Evolutionary conservation across 139 green algal species (phyloP), one percentile per base, ranked within the genome.

Genomic region (Penium margaritaceum): DNA sequence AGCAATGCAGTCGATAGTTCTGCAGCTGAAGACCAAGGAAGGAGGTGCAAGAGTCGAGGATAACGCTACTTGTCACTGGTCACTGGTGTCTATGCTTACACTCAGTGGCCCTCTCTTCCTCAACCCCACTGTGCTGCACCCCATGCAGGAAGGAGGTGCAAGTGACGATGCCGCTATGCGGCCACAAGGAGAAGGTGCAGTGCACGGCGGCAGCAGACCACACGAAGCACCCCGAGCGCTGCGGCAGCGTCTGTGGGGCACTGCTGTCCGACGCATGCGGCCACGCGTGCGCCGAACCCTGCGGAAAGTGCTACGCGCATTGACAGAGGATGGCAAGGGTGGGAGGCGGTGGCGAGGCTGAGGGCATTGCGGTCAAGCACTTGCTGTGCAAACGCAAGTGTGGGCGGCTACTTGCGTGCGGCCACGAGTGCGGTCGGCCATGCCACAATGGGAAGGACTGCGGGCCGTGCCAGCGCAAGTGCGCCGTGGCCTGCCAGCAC

Each of bases 401-500:
- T 44, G 27, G 47, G 63, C 24, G 72, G 5, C 58, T 35, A 17
- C 72, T 77, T 21, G 19, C 41, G 19, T 79, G 72, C 35, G 72
- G 67, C 3, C 66, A 79, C 30, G 15, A 34, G 7, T 79, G 72
- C 43, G 12, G 9, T 1, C 17, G 34, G 24, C 15, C 51, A 9
- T 75, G 67, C 32, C 67, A 75, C 44, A 34, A 43, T 29, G 67
- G 58, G 17, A 76, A 5, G 0, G 19, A 30, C 33, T 77, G 70
- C 36, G 29, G 27, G 19, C 70, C 70, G 4, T 77, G 70, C 55
- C 29, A 1, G 19, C 36, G 2, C 21, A 77, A 51, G 44, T 77
- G 70, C 37, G 34, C 29, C 21, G 54, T 75, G 21, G 29, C 17
- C 30, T 82, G 76, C 61, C 15, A 21, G 38, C 79, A 84, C 63